Evolutionary conservation across 768 basidiomycete species (phyloP).

Genomic region (Tubosaeta sp.): DNA sequence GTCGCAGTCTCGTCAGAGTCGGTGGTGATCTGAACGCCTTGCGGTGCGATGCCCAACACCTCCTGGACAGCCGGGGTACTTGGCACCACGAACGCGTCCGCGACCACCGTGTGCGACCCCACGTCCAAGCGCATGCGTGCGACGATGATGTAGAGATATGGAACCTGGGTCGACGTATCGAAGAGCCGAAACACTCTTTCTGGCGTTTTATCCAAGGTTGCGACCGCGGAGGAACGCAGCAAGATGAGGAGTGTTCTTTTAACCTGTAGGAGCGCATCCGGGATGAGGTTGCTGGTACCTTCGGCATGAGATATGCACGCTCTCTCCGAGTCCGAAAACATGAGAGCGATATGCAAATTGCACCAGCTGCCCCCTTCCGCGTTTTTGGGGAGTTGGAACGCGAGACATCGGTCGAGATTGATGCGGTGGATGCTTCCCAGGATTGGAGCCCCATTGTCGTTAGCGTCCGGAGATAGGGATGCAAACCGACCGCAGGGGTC

Average conservation of each 20-base stretch:
- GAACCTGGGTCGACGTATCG: constrained; percentile 5
- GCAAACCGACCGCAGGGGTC: constrained; percentile 25
- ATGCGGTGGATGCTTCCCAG: constrained; percentile 40
- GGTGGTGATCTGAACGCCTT: constrained; percentile 1
- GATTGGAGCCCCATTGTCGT: constrained; percentile 2
- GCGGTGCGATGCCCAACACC: not conserved
- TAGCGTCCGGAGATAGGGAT: constrained; percentile 11
- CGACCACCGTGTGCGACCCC: constrained; percentile 38
- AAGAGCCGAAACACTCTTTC: constrained; percentile 14
- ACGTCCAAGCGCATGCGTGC: constrained; percentile 44
- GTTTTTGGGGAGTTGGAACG: constrained; percentile 21
- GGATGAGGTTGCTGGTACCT: constrained; percentile 6
- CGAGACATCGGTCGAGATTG: constrained; percentile 33
- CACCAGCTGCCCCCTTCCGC: constrained; percentile 24
- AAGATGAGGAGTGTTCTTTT: constrained; percentile 31
- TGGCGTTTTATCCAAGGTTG: not conserved
- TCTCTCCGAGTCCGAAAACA: constrained; percentile 23
- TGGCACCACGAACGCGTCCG: constrained; percentile 45
- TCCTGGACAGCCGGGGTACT: constrained; percentile 12
- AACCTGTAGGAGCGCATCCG: constrained; percentile 23
- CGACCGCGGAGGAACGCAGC: constrained; percentile 10
- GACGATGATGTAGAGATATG: constrained; percentile 44
- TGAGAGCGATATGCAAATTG: constrained; percentile 20
- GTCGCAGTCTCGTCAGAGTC: constrained; percentile 21
- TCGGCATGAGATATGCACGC: not conserved